phyloP scores from a whole-genome alignment of 495 filamentous ascomycete genomes.

The Neurospora africana region DNA sequence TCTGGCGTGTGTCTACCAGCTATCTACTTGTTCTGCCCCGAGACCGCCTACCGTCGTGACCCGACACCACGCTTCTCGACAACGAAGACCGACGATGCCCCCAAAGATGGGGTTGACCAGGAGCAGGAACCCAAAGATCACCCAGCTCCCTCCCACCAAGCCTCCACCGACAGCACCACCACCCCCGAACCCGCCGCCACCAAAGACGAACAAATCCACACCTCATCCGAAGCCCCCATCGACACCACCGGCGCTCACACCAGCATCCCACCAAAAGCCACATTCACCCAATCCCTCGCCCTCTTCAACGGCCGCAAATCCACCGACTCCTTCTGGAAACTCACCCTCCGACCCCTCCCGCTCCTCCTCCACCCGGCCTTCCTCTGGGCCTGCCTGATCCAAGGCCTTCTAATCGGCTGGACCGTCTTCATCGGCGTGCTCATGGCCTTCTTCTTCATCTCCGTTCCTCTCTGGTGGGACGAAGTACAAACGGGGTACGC shows the following conservation, averaged over 20 bases:
- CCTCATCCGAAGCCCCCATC: not conserved
- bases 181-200: not conserved
- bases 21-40: conserved; percentile 70
- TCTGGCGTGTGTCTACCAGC: conserved; percentile 50
- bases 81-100: not conserved
- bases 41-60: conserved; percentile 67
- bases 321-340: conserved; percentile 47
- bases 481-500: conserved; percentile 81
- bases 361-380: conserved; percentile 72
- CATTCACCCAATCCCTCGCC: conserved; percentile 45
- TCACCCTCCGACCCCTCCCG: conserved; percentile 52
- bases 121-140: not conserved
- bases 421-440: conserved; percentile 88
- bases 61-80: conserved; percentile 1
- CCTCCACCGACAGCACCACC: not conserved
- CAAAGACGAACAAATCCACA: not conserved
- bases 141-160: not conserved
- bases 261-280: conserved; percentile 29
- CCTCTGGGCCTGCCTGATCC: conserved; percentile 81
- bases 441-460: conserved; percentile 70
- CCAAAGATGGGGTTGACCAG: not conserved
- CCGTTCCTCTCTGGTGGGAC: conserved; percentile 67
- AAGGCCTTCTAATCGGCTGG: conserved; percentile 89
- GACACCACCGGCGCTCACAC: not conserved
- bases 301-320: conserved; percentile 78